Percentiles rank a stretch among this genome's conserved stretches.
These are phyloP conservation scores for Colletotrichum scovillei DNA, from an alignment of 2,329 filamentous ascomycete genomes.

Conservation along the genomic window DNA sequence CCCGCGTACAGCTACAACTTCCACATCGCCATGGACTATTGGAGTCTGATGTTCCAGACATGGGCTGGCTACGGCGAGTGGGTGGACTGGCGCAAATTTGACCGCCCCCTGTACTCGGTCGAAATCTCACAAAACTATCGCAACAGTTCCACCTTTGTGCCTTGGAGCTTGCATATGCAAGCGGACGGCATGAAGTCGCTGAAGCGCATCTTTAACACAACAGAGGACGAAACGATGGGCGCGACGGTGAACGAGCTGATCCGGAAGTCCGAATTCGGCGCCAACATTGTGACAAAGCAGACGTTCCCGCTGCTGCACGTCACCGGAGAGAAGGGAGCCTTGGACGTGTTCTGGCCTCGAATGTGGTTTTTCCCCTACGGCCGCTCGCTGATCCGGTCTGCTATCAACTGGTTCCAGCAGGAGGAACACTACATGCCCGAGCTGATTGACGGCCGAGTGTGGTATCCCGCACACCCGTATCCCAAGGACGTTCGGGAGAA, in stretches of 20 bases:
- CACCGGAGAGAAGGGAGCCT: slow-evolving; percentile 49
- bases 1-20: slow-evolving; percentile 39
- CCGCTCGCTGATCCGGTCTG: slow-evolving; percentile 43
- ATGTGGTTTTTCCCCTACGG: slow-evolving; percentile 53
- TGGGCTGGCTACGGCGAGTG: slow-evolving; percentile 49
- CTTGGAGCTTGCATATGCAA: slow-evolving; percentile 47
- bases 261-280: slow-evolving; percentile 45
- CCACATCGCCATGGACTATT: slow-evolving; percentile 54
- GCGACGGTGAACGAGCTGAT: slow-evolving; percentile 46
- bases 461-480: slow-evolving; percentile 39
- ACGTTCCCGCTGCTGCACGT: slow-evolving; percentile 52
- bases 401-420: slow-evolving; percentile 40
- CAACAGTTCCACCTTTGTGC: slow-evolving; percentile 41
- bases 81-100: slow-evolving; percentile 47
- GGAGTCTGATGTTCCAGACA: slow-evolving; percentile 53
- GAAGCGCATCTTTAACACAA: slow-evolving; percentile 44
- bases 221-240: slow-evolving; percentile 42
- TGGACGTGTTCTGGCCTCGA: slow-evolving; percentile 46
- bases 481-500: slow-evolving; percentile 26
- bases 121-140: slow-evolving; percentile 37
- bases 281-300: slow-evolving; percentile 50
- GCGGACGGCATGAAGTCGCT: slow-evolving; percentile 43
- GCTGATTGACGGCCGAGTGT: slow-evolving; percentile 46
- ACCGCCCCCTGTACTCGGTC: slow-evolving; percentile 40
- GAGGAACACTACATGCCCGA: slow-evolving; percentile 40